Evolutionary conservation across 805 yeast genomes (phyloP).

Genomic region (Candida ficus): DNA sequence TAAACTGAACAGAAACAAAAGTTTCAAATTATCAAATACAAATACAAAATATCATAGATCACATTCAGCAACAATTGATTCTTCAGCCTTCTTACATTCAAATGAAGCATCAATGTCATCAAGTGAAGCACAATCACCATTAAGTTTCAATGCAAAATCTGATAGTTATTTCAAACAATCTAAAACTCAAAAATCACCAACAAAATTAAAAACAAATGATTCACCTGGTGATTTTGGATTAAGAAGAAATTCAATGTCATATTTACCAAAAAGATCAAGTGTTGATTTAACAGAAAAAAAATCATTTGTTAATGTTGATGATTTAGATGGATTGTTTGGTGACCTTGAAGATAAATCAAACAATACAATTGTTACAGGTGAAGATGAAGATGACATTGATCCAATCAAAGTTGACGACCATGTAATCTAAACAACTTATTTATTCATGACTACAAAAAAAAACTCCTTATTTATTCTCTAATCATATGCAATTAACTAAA

Average conservation of each 20-base stretch:
- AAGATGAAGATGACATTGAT: slow-evolving; percentile 12
- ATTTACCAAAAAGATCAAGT: background rate
- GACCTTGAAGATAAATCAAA: background rate
- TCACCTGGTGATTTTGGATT: background rate
- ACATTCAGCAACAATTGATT: slow-evolving; percentile 20
- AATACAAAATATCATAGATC: slow-evolving; percentile 17
- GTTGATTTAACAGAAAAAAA: background rate
- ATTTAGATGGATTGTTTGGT: slow-evolving; percentile 20
- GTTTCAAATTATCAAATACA: slow-evolving; percentile 1
- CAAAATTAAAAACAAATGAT: slow-evolving; percentile 1
- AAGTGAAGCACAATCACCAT: slow-evolving; percentile 18
- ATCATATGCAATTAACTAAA: too few species aligned
- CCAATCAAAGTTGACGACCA: slow-evolving; percentile 19
- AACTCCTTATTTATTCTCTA: background rate
- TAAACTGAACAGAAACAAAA: slow-evolving; percentile 4
- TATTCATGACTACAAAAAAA: too few species aligned
- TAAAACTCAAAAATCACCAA: slow-evolving; percentile 7
- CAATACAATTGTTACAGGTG: slow-evolving; percentile 1
- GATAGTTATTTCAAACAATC: slow-evolving; percentile 11
- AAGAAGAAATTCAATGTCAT: background rate
- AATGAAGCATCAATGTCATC: slow-evolving; percentile 12
- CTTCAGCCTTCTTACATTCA: background rate
- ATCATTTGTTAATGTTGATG: slow-evolving; percentile 16
- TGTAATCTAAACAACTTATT: background rate
- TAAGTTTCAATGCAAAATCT: slow-evolving; percentile 7